Evolutionary conservation across 192 early-diverging fungal species (phyloP).

Genomic region (Backusella luteola): DNA sequence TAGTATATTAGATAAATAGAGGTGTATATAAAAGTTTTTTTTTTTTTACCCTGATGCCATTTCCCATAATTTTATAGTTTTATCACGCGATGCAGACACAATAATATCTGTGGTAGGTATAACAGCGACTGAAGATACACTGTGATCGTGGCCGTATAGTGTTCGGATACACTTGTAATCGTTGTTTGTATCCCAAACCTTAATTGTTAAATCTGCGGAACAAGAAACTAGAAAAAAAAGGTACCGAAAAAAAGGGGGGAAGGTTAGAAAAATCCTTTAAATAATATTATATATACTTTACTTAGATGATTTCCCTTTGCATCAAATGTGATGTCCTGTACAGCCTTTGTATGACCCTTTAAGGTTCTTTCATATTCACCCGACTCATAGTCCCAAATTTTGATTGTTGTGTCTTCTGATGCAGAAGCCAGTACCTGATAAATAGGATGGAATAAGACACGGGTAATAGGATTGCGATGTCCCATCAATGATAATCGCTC

Average conservation of each 20-base stretch:
- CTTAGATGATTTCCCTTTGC: constrained; percentile 78
- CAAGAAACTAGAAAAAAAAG: constrained; percentile 62
- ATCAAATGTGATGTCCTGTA: constrained; percentile 88
- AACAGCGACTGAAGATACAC: constrained; percentile 77
- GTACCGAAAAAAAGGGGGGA: not conserved
- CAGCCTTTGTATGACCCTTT: constrained; percentile 94
- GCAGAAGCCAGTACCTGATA: constrained; percentile 81
- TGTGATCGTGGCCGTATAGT: constrained; percentile 91
- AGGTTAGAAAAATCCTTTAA: not conserved
- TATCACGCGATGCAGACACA: constrained; percentile 88
- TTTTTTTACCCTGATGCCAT: constrained; percentile 63
- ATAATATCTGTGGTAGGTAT: constrained; percentile 78
- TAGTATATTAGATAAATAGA: not conserved
- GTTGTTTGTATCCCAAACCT: constrained; percentile 87
- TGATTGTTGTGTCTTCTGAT: constrained; percentile 89
- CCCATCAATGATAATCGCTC: constrained; percentile 70
- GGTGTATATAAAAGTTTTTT: not conserved
- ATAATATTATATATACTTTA: constrained; percentile 30
- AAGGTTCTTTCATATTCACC: constrained; percentile 90
- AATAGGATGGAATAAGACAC: constrained; percentile 86
- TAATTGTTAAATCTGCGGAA: constrained; percentile 89
- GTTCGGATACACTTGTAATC: constrained; percentile 85
- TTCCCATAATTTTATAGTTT: constrained; percentile 92
- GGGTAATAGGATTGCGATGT: constrained; percentile 79
- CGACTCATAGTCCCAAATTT: constrained; percentile 93